Evolutionary conservation across 1,284 basidiomycete species (phyloP).

Genomic region (Chiua sp.): DNA sequence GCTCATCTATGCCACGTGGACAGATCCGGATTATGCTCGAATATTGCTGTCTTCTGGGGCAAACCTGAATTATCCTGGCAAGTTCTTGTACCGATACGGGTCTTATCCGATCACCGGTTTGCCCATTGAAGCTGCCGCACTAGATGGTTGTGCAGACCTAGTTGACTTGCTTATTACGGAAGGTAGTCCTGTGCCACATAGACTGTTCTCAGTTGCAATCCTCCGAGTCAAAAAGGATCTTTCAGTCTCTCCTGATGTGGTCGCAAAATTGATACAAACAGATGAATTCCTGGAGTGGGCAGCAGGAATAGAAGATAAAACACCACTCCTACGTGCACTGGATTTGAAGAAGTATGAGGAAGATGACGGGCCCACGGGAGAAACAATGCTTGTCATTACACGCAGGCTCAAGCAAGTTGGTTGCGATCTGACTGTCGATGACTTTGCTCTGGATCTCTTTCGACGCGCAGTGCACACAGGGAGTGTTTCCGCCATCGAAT

Average conservation of each 20-base stretch:
- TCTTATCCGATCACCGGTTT: neutral
- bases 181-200: slow-evolving; percentile 12
- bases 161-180: slow-evolving; percentile 11
- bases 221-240: neutral
- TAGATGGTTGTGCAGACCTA: neutral
- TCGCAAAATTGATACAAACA: slow-evolving; percentile 9
- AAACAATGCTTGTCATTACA: neutral
- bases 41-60: slow-evolving; percentile 5
- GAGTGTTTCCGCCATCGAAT: neutral
- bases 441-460: neutral
- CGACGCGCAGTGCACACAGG: slow-evolving; percentile 2
- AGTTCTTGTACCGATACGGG: neutral
- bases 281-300: slow-evolving; percentile 19
- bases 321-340: neutral
- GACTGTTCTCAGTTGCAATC: neutral
- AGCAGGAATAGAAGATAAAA: neutral
- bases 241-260: rapidly evolving
- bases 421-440: neutral
- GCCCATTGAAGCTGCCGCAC: slow-evolving; percentile 13
- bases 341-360: neutral
- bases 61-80: neutral
- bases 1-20: slow-evolving; percentile 7
- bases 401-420: slow-evolving; percentile 15
- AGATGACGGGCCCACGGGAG: neutral
- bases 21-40: slow-evolving; percentile 4